phyloP scores from a whole-genome alignment of 148 eudicot species.

The Camellia japonica region DNA sequence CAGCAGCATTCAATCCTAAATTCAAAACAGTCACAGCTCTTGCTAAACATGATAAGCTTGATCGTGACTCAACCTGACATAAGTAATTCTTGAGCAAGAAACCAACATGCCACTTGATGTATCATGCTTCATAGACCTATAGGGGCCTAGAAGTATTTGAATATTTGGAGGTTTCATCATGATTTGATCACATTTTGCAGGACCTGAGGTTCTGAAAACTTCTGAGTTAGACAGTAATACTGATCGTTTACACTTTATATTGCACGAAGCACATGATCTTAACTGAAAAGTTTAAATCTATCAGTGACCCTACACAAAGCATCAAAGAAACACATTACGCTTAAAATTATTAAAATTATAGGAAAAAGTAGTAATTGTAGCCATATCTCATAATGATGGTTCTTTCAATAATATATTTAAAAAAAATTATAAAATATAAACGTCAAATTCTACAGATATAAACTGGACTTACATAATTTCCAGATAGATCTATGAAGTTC shows the following conservation, averaged over 20 bases:
- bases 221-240: background rate
- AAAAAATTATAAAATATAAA: background rate
- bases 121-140: background rate
- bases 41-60: background rate
- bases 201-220: background rate
- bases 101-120: background rate
- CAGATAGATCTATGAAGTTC: slow-evolving; percentile 44
- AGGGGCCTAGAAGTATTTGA: background rate
- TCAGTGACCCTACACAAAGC: background rate
- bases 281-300: background rate
- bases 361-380: background rate
- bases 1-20: background rate
- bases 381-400: background rate
- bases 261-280: background rate
- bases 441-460: slow-evolving; percentile 13
- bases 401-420: background rate
- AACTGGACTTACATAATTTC: slow-evolving; percentile 55
- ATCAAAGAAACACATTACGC: background rate
- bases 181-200: background rate
- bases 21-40: background rate
- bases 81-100: slow-evolving; percentile 3
- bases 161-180: background rate
- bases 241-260: background rate
- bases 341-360: background rate
- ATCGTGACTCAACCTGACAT: background rate